phyloP scores from a whole-genome alignment of 1,139 yeast species.

The Saccharomyces hybrid region DNA sequence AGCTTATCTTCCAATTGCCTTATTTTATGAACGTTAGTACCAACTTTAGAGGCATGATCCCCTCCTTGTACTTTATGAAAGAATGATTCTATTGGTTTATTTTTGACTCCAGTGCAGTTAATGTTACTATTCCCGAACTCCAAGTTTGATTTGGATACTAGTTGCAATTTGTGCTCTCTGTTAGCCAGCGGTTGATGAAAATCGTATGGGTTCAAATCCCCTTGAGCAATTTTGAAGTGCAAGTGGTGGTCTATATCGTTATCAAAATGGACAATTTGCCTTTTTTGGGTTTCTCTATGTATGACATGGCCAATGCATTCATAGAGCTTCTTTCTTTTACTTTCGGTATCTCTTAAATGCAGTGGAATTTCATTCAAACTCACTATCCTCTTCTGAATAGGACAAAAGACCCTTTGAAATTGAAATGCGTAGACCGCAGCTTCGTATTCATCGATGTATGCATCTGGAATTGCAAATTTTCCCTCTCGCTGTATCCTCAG shows the following conservation, averaged over 20 bases:
- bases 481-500: slow-evolving; percentile 57
- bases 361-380: slow-evolving; percentile 55
- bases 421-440: slow-evolving; percentile 76
- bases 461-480: slow-evolving; percentile 46
- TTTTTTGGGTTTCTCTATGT: slow-evolving; percentile 12
- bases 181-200: slow-evolving; percentile 39
- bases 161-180: slow-evolving; percentile 29
- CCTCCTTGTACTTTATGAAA: slow-evolving; percentile 2
- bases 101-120: slow-evolving; percentile 1
- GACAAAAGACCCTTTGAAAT: slow-evolving; percentile 81
- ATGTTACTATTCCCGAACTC: background rate
- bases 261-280: slow-evolving; percentile 30
- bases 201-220: slow-evolving; percentile 59
- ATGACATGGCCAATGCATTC: slow-evolving; percentile 54
- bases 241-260: slow-evolving; percentile 35
- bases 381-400: slow-evolving; percentile 40
- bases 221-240: slow-evolving; percentile 54
- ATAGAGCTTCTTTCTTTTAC: slow-evolving; percentile 36
- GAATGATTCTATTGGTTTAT: slow-evolving; percentile 9
- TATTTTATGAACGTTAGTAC: background rate
- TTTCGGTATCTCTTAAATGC: slow-evolving; percentile 18
- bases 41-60: background rate
- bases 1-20: slow-evolving; percentile 6
- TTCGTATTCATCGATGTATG: slow-evolving; percentile 52
- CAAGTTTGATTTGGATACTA: slow-evolving; percentile 22